Evolutionary conservation across 306 rosid genomes (phyloP).

Genomic region (Cyamopsis tetragonoloba): DNA sequence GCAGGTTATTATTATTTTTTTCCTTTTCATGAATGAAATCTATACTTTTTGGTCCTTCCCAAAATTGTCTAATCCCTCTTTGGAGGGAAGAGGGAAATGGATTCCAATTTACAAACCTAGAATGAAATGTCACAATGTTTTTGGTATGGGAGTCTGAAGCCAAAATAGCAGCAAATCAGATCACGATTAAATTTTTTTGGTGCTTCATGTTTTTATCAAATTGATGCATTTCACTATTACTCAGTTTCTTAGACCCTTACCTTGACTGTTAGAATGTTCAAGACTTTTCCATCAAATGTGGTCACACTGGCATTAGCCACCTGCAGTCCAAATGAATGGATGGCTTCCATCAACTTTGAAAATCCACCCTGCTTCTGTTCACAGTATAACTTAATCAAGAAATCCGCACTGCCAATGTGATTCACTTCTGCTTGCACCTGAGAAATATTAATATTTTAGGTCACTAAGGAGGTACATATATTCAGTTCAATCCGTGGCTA

Average conservation of each 20-base stretch:
- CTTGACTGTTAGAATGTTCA: constrained; percentile 57
- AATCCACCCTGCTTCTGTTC: constrained; percentile 51
- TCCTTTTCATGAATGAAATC: not conserved
- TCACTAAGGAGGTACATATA: not conserved
- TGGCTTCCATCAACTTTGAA: constrained; percentile 58
- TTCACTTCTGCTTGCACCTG: constrained; percentile 65
- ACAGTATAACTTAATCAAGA: constrained; percentile 45
- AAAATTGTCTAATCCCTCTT: not conserved
- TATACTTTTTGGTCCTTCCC: not conserved
- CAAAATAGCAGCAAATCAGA: not conserved
- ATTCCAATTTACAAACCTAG: not conserved
- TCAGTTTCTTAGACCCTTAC: constrained; percentile 35
- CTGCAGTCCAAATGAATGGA: constrained; percentile 61
- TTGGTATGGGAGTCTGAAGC: not conserved
- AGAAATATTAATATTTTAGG: constrained; percentile 17
- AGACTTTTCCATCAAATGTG: constrained; percentile 43
- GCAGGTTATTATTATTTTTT: not conserved
- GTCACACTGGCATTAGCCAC: constrained; percentile 56
- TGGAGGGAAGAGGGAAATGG: not conserved
- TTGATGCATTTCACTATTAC: not conserved
- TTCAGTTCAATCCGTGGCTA: not conserved
- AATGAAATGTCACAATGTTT: not conserved
- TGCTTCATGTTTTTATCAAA: not conserved
- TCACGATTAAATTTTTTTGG: not conserved
- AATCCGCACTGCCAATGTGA: constrained; percentile 43